Evolutionary conservation across 140 eudicot genomes (phyloP), one percentile per base, ranked within the genome.

Genomic region (Erigeron philadelphicus): DNA sequence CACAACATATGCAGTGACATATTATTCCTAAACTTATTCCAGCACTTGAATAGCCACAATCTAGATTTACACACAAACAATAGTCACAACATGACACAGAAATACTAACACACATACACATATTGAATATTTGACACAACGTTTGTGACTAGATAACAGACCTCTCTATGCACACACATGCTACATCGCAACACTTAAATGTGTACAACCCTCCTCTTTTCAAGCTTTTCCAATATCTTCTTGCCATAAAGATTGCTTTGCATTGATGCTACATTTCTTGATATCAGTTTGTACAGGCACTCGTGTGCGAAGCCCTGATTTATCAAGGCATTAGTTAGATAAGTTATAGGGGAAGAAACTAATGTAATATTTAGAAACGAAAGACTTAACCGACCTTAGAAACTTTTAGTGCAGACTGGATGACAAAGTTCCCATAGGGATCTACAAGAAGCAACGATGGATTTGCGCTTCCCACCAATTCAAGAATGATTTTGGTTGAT

Each of bases 371-470:
- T 46, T 47, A 18, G 13, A 66, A 46, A 17, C 16, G 18, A 45
- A 76, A 12, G 18, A 3, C 5, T 45, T 43, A 42, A 70, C 75
- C 72, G 38, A 84, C 94, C 96, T 67, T 81, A 1, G 94, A 65
- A 13, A 70, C 81, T 49, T 81, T 63, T 44, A 89, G 17, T 0
- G 96, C 95, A 6, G 86, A 72, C 59, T 89, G 96, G 48, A 89
- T 80, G 66, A 89, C 96, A 47, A 77, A 89, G 61, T 89, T 89
- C 6, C 90, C 96, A 49, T 21, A 89, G n/a, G 94, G 95, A 79
- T 89, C 86, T 3, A 74, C 23, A 7, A 89, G 78, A 72, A 89
- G 88, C 66, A 60, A 50, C 0, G 83, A 42, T 38, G 81, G 69
- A 74, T 74, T 78, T 5, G 84, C 78, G 71, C 81, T 82, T 38